Conservation (phyloP, 1,284 basidiomycete species). For the Microbotryum intermedium region DNA sequence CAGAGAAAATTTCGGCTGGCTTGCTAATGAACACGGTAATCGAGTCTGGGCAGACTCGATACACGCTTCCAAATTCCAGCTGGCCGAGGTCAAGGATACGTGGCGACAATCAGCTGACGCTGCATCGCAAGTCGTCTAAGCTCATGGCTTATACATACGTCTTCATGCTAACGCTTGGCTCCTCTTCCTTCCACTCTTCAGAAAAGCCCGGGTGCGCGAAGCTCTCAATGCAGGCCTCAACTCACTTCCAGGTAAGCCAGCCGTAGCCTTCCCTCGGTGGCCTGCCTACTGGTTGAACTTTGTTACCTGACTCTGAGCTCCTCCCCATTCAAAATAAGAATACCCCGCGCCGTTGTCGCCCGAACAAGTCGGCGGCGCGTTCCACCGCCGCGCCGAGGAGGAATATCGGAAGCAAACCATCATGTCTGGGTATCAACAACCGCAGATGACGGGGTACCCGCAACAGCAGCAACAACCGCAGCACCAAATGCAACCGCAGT, state of each 20-base stretch:
- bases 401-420: slow-evolving; percentile 9
- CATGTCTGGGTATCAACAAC: slow-evolving; percentile 14
- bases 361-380: slow-evolving; percentile 18
- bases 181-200: background rate
- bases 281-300: background rate
- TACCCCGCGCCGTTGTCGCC: slow-evolving; percentile 16
- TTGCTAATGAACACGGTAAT: too few species aligned
- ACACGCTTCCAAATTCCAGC: slow-evolving; percentile 26
- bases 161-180: background rate
- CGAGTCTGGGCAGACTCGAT: slow-evolving; percentile 17
- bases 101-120: slow-evolving; percentile 25
- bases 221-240: slow-evolving; percentile 24
- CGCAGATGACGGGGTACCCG: slow-evolving; percentile 17
- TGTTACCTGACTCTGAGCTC: background rate
- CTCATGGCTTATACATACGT: too few species aligned
- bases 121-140: slow-evolving; percentile 10
- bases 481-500: too few species aligned
- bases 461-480: background rate
- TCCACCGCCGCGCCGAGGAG: slow-evolving; percentile 6
- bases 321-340: background rate
- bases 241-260: slow-evolving; percentile 3
- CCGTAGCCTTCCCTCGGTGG: background rate
- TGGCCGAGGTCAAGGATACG: slow-evolving; percentile 18
- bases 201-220: slow-evolving; percentile 25
- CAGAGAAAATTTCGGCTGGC: too few species aligned